phyloP scores from a whole-genome alignment of 1,139 yeast genomes.

The Scheffersomyces segobiensis region DNA sequence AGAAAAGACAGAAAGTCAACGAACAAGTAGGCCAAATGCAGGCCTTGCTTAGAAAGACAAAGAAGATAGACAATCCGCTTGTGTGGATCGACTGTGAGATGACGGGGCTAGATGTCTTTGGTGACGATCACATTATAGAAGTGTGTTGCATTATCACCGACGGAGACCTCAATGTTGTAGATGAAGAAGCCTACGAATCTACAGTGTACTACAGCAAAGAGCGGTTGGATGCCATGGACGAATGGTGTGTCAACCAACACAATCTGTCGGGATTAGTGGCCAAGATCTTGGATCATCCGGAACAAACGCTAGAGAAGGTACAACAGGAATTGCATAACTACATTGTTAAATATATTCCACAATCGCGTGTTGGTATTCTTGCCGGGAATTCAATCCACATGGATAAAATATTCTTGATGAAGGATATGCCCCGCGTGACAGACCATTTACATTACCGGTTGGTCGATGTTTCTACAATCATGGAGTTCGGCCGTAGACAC shows the following conservation, averaged over 20 bases:
- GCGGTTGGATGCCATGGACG: constrained; percentile 72
- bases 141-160: constrained; percentile 91
- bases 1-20: neutral
- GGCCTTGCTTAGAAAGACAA: neutral
- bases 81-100: constrained; percentile 88
- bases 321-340: constrained; percentile 65
- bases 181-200: constrained; percentile 72
- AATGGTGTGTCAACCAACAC: constrained; percentile 85
- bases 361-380: constrained; percentile 59
- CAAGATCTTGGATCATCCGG: constrained; percentile 58
- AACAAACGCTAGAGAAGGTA: constrained; percentile 57
- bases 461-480: constrained; percentile 82
- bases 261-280: constrained; percentile 74
- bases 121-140: constrained; percentile 78
- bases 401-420: constrained; percentile 83
- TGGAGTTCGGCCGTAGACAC: constrained; percentile 79
- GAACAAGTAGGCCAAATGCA: neutral
- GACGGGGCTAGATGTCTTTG: constrained; percentile 84
- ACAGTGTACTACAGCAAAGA: constrained; percentile 70
- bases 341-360: constrained; percentile 55
- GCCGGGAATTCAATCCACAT: constrained; percentile 94
- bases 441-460: constrained; percentile 80
- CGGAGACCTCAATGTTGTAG: constrained; percentile 68
- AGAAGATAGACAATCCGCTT: constrained; percentile 33
- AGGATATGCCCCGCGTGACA: constrained; percentile 76